Evolutionary conservation across 768 basidiomycete species (phyloP).

Genomic region (Russula dissimulans): DNA sequence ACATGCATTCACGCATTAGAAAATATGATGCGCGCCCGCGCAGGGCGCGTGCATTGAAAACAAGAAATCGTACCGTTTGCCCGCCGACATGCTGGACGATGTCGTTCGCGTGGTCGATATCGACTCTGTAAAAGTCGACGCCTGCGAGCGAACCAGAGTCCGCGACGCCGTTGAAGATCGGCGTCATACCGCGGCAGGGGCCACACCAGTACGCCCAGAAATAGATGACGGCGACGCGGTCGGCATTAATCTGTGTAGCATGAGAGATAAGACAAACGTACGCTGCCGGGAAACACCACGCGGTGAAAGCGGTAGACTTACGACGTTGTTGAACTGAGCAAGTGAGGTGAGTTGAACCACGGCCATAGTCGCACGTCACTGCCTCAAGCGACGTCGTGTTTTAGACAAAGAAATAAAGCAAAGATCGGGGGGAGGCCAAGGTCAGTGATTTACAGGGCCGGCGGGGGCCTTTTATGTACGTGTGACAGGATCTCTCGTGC

Average conservation of each 20-base stretch:
- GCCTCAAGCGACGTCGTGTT: neutral
- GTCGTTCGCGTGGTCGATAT: conserved; percentile 11
- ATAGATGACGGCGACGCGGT: conserved; percentile 8
- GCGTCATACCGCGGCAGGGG: conserved; percentile 12
- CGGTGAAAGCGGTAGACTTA: neutral
- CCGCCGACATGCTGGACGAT: conserved; percentile 5
- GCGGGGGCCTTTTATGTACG: neutral
- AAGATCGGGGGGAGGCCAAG: neutral
- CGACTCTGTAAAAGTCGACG: conserved; percentile 15
- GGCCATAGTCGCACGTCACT: conserved; percentile 1
- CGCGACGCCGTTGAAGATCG: conserved; percentile 11
- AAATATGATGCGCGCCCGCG: neutral
- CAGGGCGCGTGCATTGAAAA: neutral
- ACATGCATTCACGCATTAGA: neutral
- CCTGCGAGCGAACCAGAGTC: conserved; percentile 6
- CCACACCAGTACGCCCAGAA: conserved; percentile 18
- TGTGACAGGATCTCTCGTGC: neutral
- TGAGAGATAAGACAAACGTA: neutral
- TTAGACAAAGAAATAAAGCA: too few species aligned
- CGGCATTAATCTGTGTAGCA: neutral
- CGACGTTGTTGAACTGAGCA: conserved; percentile 6
- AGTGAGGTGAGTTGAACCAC: conserved; percentile 10
- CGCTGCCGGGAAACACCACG: neutral
- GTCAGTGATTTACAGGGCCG: neutral
- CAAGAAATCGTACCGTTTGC: conserved; percentile 1